These are phyloP conservation scores for Ceratocystiopsis brevicomis DNA, from an alignment of 2,329 filamentous ascomycete species.

Conservation along the genomic window DNA sequence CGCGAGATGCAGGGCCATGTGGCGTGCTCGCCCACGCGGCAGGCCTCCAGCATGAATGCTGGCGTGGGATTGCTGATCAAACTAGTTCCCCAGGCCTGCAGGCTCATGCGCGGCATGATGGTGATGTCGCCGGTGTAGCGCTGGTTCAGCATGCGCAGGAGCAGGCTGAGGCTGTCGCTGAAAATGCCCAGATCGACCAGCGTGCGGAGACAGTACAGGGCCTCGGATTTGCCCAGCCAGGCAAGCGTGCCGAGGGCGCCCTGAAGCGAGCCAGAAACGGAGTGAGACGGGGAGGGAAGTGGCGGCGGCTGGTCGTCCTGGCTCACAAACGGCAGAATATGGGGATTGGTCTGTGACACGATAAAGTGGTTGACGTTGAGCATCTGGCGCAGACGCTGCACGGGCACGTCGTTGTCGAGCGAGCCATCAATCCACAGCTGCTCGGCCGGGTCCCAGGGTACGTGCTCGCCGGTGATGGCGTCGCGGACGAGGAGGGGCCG, in stretches of 20 bases:
- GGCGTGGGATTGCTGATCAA: conserved; percentile 69
- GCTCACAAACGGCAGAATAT: conserved; percentile 70
- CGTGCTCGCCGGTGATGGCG: conserved; percentile 54
- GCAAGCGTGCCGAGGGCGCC: conserved; percentile 48
- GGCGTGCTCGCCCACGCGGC: conserved; percentile 60
- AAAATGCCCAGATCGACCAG: conserved; percentile 65
- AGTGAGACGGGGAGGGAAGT: not conserved
- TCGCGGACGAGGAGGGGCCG: conserved; percentile 71
- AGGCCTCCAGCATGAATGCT: conserved; percentile 70
- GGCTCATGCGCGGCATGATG: conserved; percentile 27
- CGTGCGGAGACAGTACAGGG: conserved; percentile 61
- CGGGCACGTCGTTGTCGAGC: conserved; percentile 83
- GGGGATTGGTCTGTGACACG: conserved; percentile 89
- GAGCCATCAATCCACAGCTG: conserved; percentile 88
- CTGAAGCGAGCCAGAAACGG: not conserved
- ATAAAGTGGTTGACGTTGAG: conserved; percentile 98
- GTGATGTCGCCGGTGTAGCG: conserved; percentile 92
- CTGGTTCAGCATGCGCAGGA: conserved; percentile 66
- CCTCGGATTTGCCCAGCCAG: conserved; percentile 58
- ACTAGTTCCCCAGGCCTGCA: conserved; percentile 24
- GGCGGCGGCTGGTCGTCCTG: conserved; percentile 42
- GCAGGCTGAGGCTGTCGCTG: conserved; percentile 60
- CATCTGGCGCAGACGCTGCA: conserved; percentile 78
- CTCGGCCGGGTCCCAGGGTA: conserved; percentile 70
- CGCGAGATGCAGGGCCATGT: conserved; percentile 83